Base-by-base conservation (phyloP, 306 rosid genomes). In the Cyclanthera cordifolia region DNA sequence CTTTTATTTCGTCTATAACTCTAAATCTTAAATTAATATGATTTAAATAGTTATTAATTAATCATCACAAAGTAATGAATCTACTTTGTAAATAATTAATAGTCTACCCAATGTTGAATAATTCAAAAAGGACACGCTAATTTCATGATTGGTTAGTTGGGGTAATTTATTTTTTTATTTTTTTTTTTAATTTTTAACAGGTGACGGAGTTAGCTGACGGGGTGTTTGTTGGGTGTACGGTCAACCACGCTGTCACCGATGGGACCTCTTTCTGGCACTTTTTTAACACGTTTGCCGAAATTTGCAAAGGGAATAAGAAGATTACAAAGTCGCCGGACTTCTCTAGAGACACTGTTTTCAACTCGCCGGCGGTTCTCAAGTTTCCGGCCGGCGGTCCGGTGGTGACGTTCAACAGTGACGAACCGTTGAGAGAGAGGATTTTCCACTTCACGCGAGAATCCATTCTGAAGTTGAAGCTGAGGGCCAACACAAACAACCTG, bases 201-300 rank as follows among this genome's bases (percentile, higher is more conserved):
- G 64, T 57, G 43, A 72, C 75, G 12, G 75, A 72, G 75, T 47
- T 72, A 7, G 75, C 59, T 0, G 75, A 72, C 17, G 75, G 75
- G 12, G 75, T 72, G 19, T 72, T 72, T 41, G 53, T 72, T 28
- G 75, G 75, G 14, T 72, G 69, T 48, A 72, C 75, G 8, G 75
- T 59, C 23, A 72, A 72, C 37, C 75, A 72, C 39, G 75, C 75
- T 6, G 75, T 72, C 19, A 72, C 75, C 19, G 75, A 72, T 17
- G 75, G 75, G 11, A 72, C 75, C 28, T 72, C 75, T 9, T 72
- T 72, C 59, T 72, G 75, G 75, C 68, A 72, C 20, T 72, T 72
- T 28, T 72, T 72, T 37, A 72, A 72, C 59, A 72, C 75, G 47
- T 72, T 72, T 28, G 69, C 75, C 0, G 75, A 72, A 27, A 43